Conservation (phyloP, 345 rosid species). For the Syzygium oleosum region DNA sequence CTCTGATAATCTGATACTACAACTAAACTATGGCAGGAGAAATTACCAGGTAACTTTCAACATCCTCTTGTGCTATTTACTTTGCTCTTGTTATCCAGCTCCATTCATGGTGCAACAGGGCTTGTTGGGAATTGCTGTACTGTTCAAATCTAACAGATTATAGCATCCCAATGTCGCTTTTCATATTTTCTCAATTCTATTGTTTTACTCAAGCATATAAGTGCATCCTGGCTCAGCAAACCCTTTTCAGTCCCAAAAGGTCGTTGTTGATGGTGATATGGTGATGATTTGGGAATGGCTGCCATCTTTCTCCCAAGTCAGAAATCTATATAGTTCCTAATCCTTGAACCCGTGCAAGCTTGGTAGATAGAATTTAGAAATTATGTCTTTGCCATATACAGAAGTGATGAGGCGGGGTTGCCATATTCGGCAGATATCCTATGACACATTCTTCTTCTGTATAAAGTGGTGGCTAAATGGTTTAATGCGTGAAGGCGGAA, state of each 20-base stretch:
- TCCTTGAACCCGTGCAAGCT: neutral
- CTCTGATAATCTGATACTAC: neutral
- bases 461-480: neutral
- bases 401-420: neutral
- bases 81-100: neutral
- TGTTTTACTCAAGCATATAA: neutral
- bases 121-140: neutral
- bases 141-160: neutral
- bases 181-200: neutral
- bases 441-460: neutral
- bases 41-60: neutral
- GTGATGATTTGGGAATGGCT: neutral
- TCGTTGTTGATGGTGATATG: neutral
- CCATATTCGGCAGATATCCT: neutral
- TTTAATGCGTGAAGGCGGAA: neutral
- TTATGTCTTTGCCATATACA: neutral
- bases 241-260: neutral
- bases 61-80: neutral
- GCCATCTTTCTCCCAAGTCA: neutral
- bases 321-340: neutral
- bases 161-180: neutral
- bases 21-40: neutral
- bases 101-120: neutral
- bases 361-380: neutral
- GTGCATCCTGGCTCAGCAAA: neutral